Conservation (phyloP, 805 yeast species). For the Debaryomyces tyrocola region DNA sequence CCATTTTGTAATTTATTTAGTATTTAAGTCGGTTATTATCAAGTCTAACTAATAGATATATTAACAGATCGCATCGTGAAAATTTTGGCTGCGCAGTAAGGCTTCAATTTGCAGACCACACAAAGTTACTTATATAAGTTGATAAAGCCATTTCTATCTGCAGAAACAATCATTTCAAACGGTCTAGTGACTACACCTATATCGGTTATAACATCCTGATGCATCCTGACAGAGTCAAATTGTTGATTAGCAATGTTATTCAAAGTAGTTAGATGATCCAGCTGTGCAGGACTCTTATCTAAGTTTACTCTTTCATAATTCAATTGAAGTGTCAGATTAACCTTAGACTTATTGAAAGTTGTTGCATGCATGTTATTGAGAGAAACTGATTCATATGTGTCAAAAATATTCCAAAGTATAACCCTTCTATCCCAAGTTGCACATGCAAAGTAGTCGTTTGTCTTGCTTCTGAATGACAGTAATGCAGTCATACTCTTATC, state of each 20-base stretch:
- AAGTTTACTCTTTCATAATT: constrained; percentile 11
- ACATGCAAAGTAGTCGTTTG: constrained; percentile 16
- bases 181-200: constrained; percentile 49
- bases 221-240: constrained; percentile 32
- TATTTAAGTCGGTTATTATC: neutral
- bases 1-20: neutral
- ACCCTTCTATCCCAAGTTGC: constrained; percentile 28
- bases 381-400: constrained; percentile 15
- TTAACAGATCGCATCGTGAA: too few relatives aligned
- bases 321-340: constrained; percentile 12
- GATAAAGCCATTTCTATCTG: constrained; percentile 65
- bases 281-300: neutral
- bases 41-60: too few relatives aligned
- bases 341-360: constrained; percentile 8
- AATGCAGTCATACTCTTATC: constrained; percentile 15
- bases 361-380: neutral
- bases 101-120: too few relatives aligned
- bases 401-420: constrained; percentile 27
- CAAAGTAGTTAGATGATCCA: neutral
- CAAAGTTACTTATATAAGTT: constrained; percentile 50
- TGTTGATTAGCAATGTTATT: constrained; percentile 22
- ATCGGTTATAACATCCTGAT: constrained; percentile 52
- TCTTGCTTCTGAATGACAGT: constrained; percentile 1
- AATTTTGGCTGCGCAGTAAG: too few relatives aligned
- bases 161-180: constrained; percentile 61